Base-by-base conservation (phyloP, 768 basidiomycete species). In the Candolleomyces efflorescens region DNA sequence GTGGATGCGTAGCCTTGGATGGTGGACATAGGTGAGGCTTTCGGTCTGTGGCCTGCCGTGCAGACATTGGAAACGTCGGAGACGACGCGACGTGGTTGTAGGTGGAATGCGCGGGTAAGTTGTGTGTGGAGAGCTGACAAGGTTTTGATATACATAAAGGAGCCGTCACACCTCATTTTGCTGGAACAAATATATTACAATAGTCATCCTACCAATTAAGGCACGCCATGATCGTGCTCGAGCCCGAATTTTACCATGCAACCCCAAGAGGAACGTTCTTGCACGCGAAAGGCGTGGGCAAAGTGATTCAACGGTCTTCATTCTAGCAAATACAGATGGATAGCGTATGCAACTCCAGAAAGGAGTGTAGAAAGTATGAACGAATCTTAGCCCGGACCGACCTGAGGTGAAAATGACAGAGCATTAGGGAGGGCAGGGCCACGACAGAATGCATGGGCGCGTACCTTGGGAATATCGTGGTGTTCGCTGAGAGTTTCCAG, bases 391-490 rank as follows among this genome's bases (percentile, higher is more conserved):
- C 91, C 91, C 46, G 91, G 91, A 60, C 91, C 91, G 69, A 93
- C 91, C 91, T 93, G 15, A 22, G n/a, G 20, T 18, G 13, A 20
- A 5, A 38, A 9, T 38, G 32, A 32, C 6, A 18, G 18, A 48
- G 20, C 5, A 64, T 53, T 49, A 55, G 43, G 17, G 47, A 48
- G 52, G 59, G 60, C 62, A 52, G 38, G 7, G 58, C 41, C 17
- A 22, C 54, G 57, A 17, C 26, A 46, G 45, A 44, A 37, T 32
- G 26, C 46, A 60, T 36, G 51, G 18, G 54, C 47, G 56, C 62
- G 59, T 68, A 87, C 92, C 82, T 95, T 94, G 41, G 93, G 93
- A 66, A 94, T 94, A 70, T 95, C 93, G 71, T 96, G 91, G 79
- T 94, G 94, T 75, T 95, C 93, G 70, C 89, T 91, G 57, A 94